Evolutionary conservation across 2,329 filamentous ascomycete species (phyloP).

Genomic region (Calonectria honghensis): DNA sequence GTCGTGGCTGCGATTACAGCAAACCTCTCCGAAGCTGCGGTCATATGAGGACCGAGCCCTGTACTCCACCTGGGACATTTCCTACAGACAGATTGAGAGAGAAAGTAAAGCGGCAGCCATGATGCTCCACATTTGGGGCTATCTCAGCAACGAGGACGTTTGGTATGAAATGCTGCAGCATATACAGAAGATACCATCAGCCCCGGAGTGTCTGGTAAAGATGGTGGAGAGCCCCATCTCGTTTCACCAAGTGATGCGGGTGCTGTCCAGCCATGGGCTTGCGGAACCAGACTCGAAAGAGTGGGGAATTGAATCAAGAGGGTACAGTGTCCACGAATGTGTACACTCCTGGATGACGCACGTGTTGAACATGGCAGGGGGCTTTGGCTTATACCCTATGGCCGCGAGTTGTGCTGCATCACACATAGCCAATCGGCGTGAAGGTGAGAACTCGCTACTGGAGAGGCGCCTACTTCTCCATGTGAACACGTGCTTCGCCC

Average conservation of each 20-base stretch:
- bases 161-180: slow-evolving; percentile 64
- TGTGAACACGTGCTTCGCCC: slow-evolving; percentile 28
- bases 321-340: slow-evolving; percentile 59
- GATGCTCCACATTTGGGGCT: slow-evolving; percentile 65
- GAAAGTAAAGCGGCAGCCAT: slow-evolving; percentile 49
- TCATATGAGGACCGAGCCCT: slow-evolving; percentile 58
- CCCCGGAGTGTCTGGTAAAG: slow-evolving; percentile 50
- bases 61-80: slow-evolving; percentile 63
- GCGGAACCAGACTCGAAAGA: slow-evolving; percentile 50
- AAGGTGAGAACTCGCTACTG: slow-evolving; percentile 37
- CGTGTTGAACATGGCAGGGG: slow-evolving; percentile 50
- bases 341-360: slow-evolving; percentile 58
- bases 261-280: slow-evolving; percentile 57
- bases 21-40: slow-evolving; percentile 53
- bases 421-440: slow-evolving; percentile 20
- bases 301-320: slow-evolving; percentile 42
- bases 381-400: slow-evolving; percentile 15
- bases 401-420: slow-evolving; percentile 40
- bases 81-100: slow-evolving; percentile 60
- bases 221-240: slow-evolving; percentile 46
- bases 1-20: slow-evolving; percentile 61
- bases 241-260: slow-evolving; percentile 55
- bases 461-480: slow-evolving; percentile 50
- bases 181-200: slow-evolving; percentile 29
- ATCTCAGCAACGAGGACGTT: slow-evolving; percentile 65